Evolutionary conservation across 2,329 filamentous ascomycete genomes (phyloP).

Genomic region (Colletotrichum eremochloae): DNA sequence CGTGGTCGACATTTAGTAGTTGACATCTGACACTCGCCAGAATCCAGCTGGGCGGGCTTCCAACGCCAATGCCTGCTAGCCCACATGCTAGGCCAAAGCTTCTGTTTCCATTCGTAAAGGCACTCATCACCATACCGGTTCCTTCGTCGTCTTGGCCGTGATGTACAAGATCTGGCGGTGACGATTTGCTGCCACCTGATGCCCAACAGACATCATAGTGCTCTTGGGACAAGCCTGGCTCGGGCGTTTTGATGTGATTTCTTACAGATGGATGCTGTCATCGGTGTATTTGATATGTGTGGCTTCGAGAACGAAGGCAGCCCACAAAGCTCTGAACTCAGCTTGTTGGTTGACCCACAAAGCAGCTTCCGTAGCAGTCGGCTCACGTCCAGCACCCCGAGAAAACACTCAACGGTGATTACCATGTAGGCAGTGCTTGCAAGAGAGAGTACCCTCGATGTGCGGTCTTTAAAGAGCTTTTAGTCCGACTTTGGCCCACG

Average conservation of each 20-base stretch:
- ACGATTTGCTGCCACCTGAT: background rate
- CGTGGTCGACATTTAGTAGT: background rate
- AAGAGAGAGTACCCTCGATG: background rate
- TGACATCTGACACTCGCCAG: background rate
- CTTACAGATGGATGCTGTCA: slow-evolving; percentile 19
- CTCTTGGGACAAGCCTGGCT: background rate
- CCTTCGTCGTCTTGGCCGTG: background rate
- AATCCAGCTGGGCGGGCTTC: background rate
- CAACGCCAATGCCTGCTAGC: background rate
- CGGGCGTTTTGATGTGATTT: background rate
- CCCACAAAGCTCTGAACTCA: background rate
- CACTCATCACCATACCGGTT: background rate
- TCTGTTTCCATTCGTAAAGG: background rate
- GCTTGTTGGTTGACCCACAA: background rate
- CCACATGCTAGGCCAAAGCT: background rate
- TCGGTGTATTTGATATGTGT: slow-evolving; percentile 2
- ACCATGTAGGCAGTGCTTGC: background rate
- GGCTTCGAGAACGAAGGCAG: slow-evolving; percentile 5
- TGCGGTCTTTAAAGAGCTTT: background rate
- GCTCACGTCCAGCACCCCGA: background rate
- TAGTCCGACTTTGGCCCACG: background rate
- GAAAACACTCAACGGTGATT: background rate
- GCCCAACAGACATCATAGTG: background rate
- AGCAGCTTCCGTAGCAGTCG: background rate
- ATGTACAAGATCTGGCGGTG: background rate